Conservation (phyloP, 2,329 filamentous ascomycete species). For the Colletotrichum shisoi region DNA sequence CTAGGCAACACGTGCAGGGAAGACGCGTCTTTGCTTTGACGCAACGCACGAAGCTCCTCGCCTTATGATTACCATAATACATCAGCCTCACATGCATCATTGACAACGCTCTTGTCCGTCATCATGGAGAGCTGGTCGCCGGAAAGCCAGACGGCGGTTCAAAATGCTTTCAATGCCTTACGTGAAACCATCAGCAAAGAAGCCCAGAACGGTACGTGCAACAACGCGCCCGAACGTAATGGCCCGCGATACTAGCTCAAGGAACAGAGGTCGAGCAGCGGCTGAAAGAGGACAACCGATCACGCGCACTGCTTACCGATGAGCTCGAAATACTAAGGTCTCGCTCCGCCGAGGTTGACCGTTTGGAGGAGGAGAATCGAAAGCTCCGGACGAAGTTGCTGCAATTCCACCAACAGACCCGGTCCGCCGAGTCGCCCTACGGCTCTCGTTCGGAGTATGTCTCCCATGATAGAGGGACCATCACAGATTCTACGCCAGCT, state of each 20-base stretch:
- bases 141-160: slow-evolving; percentile 51
- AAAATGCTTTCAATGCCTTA: slow-evolving; percentile 52
- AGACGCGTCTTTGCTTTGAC: slow-evolving; percentile 1
- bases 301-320: slow-evolving; percentile 31
- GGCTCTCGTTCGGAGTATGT: slow-evolving; percentile 16
- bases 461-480: slow-evolving; percentile 25
- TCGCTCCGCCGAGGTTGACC: slow-evolving; percentile 47
- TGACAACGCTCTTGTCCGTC: not conserved
- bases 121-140: slow-evolving; percentile 53
- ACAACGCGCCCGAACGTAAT: slow-evolving; percentile 39
- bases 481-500: slow-evolving; percentile 10
- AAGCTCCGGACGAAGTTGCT: slow-evolving; percentile 51
- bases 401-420: slow-evolving; percentile 42
- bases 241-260: slow-evolving; percentile 36
- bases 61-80: not conserved
- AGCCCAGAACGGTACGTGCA: slow-evolving; percentile 48
- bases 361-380: slow-evolving; percentile 55
- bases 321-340: slow-evolving; percentile 50
- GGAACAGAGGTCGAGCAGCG: slow-evolving; percentile 44
- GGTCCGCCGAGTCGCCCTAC: slow-evolving; percentile 14
- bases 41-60: not conserved
- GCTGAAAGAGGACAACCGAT: slow-evolving; percentile 29
- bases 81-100: not conserved
- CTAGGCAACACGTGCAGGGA: slow-evolving; percentile 8
- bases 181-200: slow-evolving; percentile 54